A percentile compares a stretch with the other conserved stretches of the same genome.
phyloP scores from a whole-genome alignment of 176 grass and related monocot genomes.

The Zoysia japonica region DNA sequence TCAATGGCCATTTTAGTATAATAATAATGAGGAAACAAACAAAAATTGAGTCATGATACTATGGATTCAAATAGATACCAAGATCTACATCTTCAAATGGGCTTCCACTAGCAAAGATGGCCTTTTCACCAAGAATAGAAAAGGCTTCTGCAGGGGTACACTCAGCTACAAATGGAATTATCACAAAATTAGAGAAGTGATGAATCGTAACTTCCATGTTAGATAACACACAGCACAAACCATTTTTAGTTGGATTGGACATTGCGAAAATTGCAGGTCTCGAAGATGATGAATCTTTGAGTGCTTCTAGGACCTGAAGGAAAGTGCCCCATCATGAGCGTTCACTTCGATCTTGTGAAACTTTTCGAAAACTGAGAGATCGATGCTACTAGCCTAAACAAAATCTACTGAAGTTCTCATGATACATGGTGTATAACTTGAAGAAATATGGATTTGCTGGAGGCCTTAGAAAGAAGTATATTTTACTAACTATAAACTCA shows the following conservation, averaged over 20 bases:
- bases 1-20: conserved; percentile 10
- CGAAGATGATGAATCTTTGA: conserved; percentile 88
- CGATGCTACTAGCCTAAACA: conserved; percentile 15
- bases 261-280: conserved; percentile 96
- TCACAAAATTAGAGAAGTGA: conserved; percentile 35
- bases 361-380: conserved; percentile 1
- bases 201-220: conserved; percentile 20
- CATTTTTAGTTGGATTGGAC: conserved; percentile 97
- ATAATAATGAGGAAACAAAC: conserved; percentile 7
- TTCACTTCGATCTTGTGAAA: conserved; percentile 14
- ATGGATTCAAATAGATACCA: conserved; percentile 52
- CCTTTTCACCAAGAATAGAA: conserved; percentile 77
- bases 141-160: conserved; percentile 95
- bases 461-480: conserved; percentile 20
- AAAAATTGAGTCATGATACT: conserved; percentile 1
- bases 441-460: conserved; percentile 23
- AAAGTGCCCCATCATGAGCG: conserved; percentile 9
- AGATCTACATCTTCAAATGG: conserved; percentile 84
- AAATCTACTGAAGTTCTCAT: neutral
- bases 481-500: conserved; percentile 10
- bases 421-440: conserved; percentile 30
- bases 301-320: conserved; percentile 80
- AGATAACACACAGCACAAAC: conserved; percentile 50
- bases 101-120: conserved; percentile 93
- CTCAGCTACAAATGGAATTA: conserved; percentile 65